Conservation (phyloP, 768 basidiomycete species). For the Pluteus cervinus region DNA sequence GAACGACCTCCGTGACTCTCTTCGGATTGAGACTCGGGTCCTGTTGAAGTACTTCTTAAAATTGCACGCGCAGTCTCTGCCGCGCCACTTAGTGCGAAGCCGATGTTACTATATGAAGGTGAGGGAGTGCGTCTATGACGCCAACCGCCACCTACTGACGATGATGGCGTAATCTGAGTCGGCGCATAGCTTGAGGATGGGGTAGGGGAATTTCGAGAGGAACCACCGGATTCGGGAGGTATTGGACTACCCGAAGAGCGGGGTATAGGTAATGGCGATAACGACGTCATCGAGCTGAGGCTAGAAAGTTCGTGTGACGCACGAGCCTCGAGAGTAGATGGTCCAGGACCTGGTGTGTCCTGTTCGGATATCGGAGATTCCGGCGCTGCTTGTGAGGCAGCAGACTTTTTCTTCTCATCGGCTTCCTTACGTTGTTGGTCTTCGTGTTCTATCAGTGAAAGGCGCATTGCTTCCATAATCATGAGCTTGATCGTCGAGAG, state of each 20-base stretch:
- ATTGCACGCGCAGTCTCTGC: too few relatives aligned
- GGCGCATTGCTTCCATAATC: slow-evolving; percentile 98
- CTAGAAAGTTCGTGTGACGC: background rate
- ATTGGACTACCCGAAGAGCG: background rate
- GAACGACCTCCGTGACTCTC: too few relatives aligned
- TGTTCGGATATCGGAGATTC: slow-evolving; percentile 17
- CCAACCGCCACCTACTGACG: too few relatives aligned
- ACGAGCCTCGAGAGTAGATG: slow-evolving; percentile 25
- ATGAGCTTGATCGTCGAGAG: slow-evolving; percentile 76
- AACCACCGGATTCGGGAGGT: too few relatives aligned
- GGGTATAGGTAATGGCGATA: background rate
- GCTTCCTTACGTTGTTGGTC: slow-evolving; percentile 80
- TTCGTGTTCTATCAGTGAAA: slow-evolving; percentile 92
- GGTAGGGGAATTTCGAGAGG: too few relatives aligned
- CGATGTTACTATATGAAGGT: too few relatives aligned
- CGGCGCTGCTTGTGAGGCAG: slow-evolving; percentile 28
- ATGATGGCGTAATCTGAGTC: too few relatives aligned
- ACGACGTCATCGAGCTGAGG: background rate
- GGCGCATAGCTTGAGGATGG: too few relatives aligned
- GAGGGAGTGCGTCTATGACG: too few relatives aligned
- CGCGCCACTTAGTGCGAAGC: too few relatives aligned
- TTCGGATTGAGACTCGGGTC: too few relatives aligned
- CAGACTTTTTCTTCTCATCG: slow-evolving; percentile 59
- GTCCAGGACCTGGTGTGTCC: slow-evolving; percentile 20
- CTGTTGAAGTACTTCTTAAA: too few relatives aligned